Conservation (phyloP, 352 stramenopile genomes). For the Phytophthora litchii region DNA sequence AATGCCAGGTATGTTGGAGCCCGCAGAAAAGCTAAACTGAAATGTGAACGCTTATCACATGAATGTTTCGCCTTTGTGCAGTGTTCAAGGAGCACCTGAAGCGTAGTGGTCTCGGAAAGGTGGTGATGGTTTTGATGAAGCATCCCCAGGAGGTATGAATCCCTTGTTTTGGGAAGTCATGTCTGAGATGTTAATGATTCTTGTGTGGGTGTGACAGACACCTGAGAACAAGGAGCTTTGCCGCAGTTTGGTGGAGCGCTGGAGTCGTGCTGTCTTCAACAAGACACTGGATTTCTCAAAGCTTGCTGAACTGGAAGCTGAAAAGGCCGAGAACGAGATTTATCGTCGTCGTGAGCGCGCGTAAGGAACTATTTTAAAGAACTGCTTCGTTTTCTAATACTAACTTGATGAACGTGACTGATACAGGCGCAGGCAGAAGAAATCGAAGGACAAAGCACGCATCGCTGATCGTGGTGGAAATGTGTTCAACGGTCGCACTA, state of each 20-base stretch:
- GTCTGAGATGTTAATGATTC: conserved; percentile 2
- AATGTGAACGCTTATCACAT: neutral
- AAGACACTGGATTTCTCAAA: conserved; percentile 91
- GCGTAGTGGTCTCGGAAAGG: conserved; percentile 88
- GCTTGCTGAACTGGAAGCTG: conserved; percentile 80
- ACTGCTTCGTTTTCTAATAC: conserved; percentile 1
- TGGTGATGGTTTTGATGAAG: conserved; percentile 90
- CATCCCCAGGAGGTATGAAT: conserved; percentile 73
- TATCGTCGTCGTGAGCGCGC: conserved; percentile 70
- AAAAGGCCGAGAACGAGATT: conserved; percentile 80
- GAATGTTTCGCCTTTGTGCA: conserved; percentile 17
- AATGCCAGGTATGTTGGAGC: conserved; percentile 58
- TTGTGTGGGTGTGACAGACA: conserved; percentile 44
- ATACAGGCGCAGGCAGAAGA: conserved; percentile 51
- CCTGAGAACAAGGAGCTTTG: conserved; percentile 89
- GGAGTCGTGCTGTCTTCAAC: conserved; percentile 89
- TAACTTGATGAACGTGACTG: conserved; percentile 2
- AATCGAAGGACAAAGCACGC: conserved; percentile 38
- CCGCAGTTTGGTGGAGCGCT: conserved; percentile 83
- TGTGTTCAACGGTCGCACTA: conserved; percentile 49
- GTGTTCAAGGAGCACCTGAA: conserved; percentile 91
- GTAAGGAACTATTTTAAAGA: conserved; percentile 14
- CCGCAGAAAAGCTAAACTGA: neutral
- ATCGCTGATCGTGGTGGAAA: conserved; percentile 43
- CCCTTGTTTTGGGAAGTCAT: neutral